Conservation (phyloP, 371 early-diverging fungal genomes). For the Rhizopus sp. region DNA sequence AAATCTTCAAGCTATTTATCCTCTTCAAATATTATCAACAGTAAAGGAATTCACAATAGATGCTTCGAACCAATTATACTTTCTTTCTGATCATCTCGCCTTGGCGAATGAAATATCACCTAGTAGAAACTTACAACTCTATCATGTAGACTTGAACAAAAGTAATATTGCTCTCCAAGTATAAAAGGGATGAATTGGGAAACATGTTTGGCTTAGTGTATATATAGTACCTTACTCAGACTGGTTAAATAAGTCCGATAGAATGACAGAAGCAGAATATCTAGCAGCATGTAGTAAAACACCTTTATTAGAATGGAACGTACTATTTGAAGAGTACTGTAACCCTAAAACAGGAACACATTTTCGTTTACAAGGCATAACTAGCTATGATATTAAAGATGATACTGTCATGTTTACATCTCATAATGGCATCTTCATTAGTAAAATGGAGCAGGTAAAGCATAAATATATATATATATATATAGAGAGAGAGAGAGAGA, state of each 20-base stretch:
- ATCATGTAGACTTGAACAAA: slow-evolving; percentile 27
- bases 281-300: slow-evolving; percentile 4
- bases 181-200: not conserved
- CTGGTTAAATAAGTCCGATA: not conserved
- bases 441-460: slow-evolving; percentile 10
- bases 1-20: slow-evolving; percentile 35
- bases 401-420: slow-evolving; percentile 13
- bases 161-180: not conserved
- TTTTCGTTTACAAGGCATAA: slow-evolving; percentile 11
- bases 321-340: slow-evolving; percentile 22
- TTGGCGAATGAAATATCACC: slow-evolving; percentile 12
- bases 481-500: too few relatives aligned
- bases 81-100: slow-evolving; percentile 55
- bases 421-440: slow-evolving; percentile 11
- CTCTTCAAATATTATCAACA: slow-evolving; percentile 36
- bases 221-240: not conserved
- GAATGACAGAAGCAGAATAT: not conserved
- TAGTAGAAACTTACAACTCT: slow-evolving; percentile 27
- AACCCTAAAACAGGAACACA: not conserved
- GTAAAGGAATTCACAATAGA: slow-evolving; percentile 65
- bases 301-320: slow-evolving; percentile 1
- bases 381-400: slow-evolving; percentile 6
- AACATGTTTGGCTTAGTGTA: not conserved
- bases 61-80: slow-evolving; percentile 48
- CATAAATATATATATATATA: slow-evolving; percentile 8